Evolutionary conservation across 768 basidiomycete species (phyloP).

Genomic region (Xanthoconium stramineum): DNA sequence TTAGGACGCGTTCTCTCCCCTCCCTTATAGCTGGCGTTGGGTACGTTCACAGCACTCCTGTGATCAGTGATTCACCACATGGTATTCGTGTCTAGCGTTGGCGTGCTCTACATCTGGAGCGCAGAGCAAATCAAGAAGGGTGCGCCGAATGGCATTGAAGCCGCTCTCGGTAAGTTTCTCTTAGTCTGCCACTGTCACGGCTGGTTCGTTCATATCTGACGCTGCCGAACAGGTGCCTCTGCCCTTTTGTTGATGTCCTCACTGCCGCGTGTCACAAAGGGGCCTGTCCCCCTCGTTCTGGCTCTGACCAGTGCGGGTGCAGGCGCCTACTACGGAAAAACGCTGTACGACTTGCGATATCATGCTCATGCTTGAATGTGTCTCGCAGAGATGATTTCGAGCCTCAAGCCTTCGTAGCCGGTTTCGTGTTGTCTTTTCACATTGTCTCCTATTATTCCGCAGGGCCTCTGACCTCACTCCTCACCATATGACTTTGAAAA

Average conservation of each 20-base stretch:
- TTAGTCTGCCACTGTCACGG: not conserved
- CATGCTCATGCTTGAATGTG: constrained; percentile 9
- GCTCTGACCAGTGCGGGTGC: constrained; percentile 58
- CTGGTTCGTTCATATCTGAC: not conserved
- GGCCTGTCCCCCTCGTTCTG: constrained; percentile 66
- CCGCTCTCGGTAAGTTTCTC: constrained; percentile 61
- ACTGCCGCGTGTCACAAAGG: constrained; percentile 66
- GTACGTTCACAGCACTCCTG: constrained; percentile 38
- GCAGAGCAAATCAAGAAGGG: constrained; percentile 74
- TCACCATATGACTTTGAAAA: not conserved
- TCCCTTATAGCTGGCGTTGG: constrained; percentile 80
- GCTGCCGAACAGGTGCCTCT: constrained; percentile 57
- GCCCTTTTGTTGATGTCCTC: constrained; percentile 73
- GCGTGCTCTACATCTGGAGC: constrained; percentile 75
- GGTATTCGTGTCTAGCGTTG: constrained; percentile 49
- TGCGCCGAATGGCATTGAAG: constrained; percentile 69
- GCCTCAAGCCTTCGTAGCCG: not conserved
- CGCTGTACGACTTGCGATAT: constrained; percentile 39
- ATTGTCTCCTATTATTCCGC: not conserved
- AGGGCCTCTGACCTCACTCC: not conserved
- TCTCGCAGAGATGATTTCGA: not conserved
- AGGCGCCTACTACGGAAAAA: constrained; percentile 67
- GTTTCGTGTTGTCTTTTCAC: constrained; percentile 7
- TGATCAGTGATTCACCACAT: not conserved
- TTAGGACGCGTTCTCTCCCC: constrained; percentile 70